A percentile compares a stretch with the other conserved stretches of the same genome.
phyloP scores from a whole-genome alignment of 2,329 filamentous ascomycete genomes.

The Cyanodermella asteris region DNA sequence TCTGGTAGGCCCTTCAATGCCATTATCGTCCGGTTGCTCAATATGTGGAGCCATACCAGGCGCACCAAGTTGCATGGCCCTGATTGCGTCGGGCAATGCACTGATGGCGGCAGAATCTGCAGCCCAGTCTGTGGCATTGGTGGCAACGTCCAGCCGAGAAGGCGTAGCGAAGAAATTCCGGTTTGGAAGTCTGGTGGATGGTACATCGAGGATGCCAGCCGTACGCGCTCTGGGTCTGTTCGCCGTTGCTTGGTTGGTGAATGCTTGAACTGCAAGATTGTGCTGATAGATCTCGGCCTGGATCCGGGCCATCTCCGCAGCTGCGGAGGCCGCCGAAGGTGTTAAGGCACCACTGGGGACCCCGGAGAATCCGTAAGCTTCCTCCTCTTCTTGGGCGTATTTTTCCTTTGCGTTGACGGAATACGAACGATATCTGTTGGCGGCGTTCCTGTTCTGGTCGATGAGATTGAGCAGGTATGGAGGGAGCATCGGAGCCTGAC shows the following conservation, averaged over 20 bases:
- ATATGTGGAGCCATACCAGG: conserved; percentile 37
- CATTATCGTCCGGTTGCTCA: conserved; percentile 53
- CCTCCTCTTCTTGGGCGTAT: conserved; percentile 74
- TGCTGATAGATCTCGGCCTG: conserved; percentile 62
- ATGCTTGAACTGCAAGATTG: conserved; percentile 82
- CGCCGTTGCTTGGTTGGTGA: conserved; percentile 61
- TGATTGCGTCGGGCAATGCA: conserved; percentile 63
- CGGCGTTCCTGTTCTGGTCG: conserved; percentile 51
- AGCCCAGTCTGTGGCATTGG: conserved; percentile 36
- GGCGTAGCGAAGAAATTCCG: conserved; percentile 55
- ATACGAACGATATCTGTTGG: conserved; percentile 89
- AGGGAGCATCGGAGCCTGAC: conserved; percentile 43
- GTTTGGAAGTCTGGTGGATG: conserved; percentile 38
- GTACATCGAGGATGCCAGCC: conserved; percentile 72
- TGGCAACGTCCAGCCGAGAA: conserved; percentile 51
- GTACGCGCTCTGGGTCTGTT: conserved; percentile 77
- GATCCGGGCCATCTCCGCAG: conserved; percentile 36
- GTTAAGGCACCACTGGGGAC: conserved; percentile 38
- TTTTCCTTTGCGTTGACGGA: conserved; percentile 98
- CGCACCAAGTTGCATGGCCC: conserved; percentile 54
- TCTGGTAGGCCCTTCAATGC: conserved; percentile 71
- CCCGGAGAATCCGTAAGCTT: conserved; percentile 41
- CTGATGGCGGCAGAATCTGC: conserved; percentile 61
- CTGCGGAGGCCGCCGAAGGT: conserved; percentile 32
- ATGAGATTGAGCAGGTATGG: conserved; percentile 56